These are phyloP conservation scores for Camelina hispida DNA, from an alignment of 345 rosid species.

Conservation along the genomic window DNA sequence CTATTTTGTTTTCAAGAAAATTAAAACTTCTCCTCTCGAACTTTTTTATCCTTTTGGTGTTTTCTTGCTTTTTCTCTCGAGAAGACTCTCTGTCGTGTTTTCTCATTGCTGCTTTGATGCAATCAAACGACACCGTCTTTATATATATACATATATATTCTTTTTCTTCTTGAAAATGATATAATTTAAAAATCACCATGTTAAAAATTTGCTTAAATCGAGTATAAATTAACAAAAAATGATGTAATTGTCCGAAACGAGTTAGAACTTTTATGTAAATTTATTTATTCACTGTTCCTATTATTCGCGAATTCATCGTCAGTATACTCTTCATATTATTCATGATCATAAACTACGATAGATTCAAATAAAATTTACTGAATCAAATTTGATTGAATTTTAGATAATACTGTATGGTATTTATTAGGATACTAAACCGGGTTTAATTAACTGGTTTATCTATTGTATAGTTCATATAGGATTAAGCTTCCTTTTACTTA, in stretches of 20 bases:
- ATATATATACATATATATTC: too few relatives aligned
- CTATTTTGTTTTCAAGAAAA: background rate
- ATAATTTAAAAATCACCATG: background rate
- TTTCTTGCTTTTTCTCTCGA: conserved; percentile 29
- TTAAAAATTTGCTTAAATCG: conserved; percentile 19
- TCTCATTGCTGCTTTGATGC: conserved; percentile 25
- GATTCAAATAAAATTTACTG: conserved; percentile 5
- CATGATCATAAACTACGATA: background rate
- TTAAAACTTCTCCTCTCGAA: conserved; percentile 6
- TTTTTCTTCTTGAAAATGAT: background rate
- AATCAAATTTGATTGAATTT: conserved; percentile 14
- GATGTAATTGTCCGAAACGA: background rate
- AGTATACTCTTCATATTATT: background rate
- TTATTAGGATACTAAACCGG: background rate
- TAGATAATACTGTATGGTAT: conserved; percentile 10
- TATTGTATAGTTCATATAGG: too few relatives aligned
- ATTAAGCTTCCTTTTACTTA: too few relatives aligned
- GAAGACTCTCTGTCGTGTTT: conserved; percentile 36
- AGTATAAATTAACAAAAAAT: background rate
- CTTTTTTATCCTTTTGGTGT: conserved; percentile 26
- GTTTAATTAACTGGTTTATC: too few relatives aligned
- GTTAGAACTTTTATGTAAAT: background rate
- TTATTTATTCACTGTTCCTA: background rate
- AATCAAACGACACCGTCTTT: conserved; percentile 15
- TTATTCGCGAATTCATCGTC: background rate